These are phyloP conservation scores for Fusarium hainanense DNA, from an alignment of 2,329 filamentous ascomycete species.

Conservation along the genomic window DNA sequence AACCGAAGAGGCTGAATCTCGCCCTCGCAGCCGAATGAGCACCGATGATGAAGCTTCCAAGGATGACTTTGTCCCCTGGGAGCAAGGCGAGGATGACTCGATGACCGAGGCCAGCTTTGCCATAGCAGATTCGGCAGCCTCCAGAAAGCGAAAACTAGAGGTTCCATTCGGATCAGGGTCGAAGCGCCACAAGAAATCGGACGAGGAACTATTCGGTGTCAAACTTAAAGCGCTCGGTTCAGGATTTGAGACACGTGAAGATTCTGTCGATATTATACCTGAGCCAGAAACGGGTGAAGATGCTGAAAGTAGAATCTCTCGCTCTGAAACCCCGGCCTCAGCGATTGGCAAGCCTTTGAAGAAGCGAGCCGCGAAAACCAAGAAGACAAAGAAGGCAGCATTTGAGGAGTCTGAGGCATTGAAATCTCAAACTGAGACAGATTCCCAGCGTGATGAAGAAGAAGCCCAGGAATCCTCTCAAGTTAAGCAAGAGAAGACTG, in stretches of 20 bases:
- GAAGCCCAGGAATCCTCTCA: slow-evolving; percentile 37
- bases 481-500: slow-evolving; percentile 20
- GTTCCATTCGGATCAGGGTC: slow-evolving; percentile 73
- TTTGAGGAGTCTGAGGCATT: slow-evolving; percentile 74
- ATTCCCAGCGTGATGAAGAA: slow-evolving; percentile 56
- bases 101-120: slow-evolving; percentile 80
- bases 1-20: slow-evolving; percentile 87
- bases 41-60: slow-evolving; percentile 67
- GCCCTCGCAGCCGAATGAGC: slow-evolving; percentile 79
- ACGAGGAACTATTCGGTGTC: slow-evolving; percentile 81
- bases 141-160: slow-evolving; percentile 80
- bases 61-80: slow-evolving; percentile 61
- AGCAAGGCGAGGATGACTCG: slow-evolving; percentile 69
- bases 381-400: slow-evolving; percentile 83
- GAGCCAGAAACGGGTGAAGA: slow-evolving; percentile 61
- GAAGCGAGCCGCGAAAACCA: slow-evolving; percentile 67
- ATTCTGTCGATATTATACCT: slow-evolving; percentile 62
- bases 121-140: slow-evolving; percentile 65
- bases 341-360: slow-evolving; percentile 62
- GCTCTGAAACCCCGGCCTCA: slow-evolving; percentile 60
- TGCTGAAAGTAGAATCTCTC: slow-evolving; percentile 53
- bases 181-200: slow-evolving; percentile 83
- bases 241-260: slow-evolving; percentile 59
- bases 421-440: slow-evolving; percentile 65
- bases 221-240: slow-evolving; percentile 65